Evolutionary conservation across 2,329 filamentous ascomycete genomes (phyloP).

Genomic region (Colletotrichum abscissum): DNA sequence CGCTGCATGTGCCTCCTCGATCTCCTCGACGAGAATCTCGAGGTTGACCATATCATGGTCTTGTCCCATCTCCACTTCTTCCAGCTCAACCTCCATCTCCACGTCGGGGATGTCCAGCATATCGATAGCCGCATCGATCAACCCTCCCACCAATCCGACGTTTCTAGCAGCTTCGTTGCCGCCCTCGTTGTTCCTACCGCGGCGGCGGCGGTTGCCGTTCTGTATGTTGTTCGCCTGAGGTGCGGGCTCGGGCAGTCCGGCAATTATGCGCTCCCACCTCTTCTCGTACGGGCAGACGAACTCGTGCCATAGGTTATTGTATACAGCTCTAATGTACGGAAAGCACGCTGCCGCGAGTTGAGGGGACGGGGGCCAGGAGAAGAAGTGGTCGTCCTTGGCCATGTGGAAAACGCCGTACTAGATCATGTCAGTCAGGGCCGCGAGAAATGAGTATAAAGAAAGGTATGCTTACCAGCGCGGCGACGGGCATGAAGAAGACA

Average conservation of each 20-base stretch:
- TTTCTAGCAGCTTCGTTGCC: slow-evolving; percentile 25
- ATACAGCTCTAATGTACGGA: slow-evolving; percentile 57
- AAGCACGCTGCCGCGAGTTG: slow-evolving; percentile 58
- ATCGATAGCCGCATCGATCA: slow-evolving; percentile 39
- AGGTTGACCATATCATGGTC: slow-evolving; percentile 45
- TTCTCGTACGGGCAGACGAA: slow-evolving; percentile 60
- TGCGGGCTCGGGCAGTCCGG: slow-evolving; percentile 46
- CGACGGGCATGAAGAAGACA: slow-evolving; percentile 54
- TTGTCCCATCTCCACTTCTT: slow-evolving; percentile 44
- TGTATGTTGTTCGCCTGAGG: slow-evolving; percentile 13
- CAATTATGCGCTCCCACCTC: slow-evolving; percentile 59
- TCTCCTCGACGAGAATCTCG: slow-evolving; percentile 48
- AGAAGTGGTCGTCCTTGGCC: slow-evolving; percentile 56
- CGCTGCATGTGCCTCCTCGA: slow-evolving; percentile 37
- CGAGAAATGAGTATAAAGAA: neutral
- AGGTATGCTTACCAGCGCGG: slow-evolving; percentile 50
- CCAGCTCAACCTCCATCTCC: slow-evolving; percentile 39
- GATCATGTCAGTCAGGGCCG: neutral
- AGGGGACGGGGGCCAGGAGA: slow-evolving; percentile 65
- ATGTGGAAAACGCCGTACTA: slow-evolving; percentile 62
- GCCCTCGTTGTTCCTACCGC: slow-evolving; percentile 26
- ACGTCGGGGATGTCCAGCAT: slow-evolving; percentile 38
- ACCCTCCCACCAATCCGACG: slow-evolving; percentile 37
- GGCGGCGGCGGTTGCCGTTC: slow-evolving; percentile 12
- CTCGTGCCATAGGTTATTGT: slow-evolving; percentile 58